Conservation (phyloP, 495 filamentous ascomycete genomes). For the Filosporella fistucella region DNA sequence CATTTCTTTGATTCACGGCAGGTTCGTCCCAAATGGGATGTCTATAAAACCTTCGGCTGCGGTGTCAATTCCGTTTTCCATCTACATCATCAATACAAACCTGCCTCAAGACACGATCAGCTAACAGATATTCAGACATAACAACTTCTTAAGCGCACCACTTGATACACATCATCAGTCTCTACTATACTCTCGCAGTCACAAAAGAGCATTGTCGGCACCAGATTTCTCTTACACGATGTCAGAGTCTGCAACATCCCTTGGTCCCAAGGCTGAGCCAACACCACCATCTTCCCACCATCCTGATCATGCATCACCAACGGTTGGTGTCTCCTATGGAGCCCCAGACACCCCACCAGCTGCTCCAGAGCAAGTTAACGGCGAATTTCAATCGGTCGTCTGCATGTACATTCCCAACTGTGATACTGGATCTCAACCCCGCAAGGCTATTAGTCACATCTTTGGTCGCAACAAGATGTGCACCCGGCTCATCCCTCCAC, state of each 20-base stretch:
- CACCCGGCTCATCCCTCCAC: slow-evolving; percentile 60
- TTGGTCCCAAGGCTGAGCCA: slow-evolving; percentile 17
- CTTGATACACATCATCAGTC: slow-evolving; percentile 13
- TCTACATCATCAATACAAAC: background rate
- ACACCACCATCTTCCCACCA: slow-evolving; percentile 22
- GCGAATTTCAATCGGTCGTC: background rate
- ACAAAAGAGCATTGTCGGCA: slow-evolving; percentile 37
- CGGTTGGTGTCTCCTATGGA: background rate
- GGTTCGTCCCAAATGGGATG: too few species aligned
- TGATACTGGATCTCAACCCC: slow-evolving; percentile 43
- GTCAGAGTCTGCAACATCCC: slow-evolving; percentile 1
- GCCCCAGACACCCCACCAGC: slow-evolving; percentile 16
- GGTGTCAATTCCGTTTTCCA: too few species aligned
- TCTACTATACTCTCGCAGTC: slow-evolving; percentile 10
- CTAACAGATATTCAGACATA: too few species aligned
- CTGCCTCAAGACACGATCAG: background rate
- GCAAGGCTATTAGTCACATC: slow-evolving; percentile 79
- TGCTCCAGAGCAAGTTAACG: background rate
- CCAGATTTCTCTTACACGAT: slow-evolving; percentile 25
- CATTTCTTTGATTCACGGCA: too few species aligned
- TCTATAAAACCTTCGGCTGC: too few species aligned
- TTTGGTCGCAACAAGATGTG: slow-evolving; percentile 85
- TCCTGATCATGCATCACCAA: slow-evolving; percentile 19
- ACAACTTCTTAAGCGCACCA: slow-evolving; percentile 15
- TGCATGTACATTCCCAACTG: slow-evolving; percentile 39